These are phyloP conservation scores for Aspergillus pseudoviridinutans DNA, from an alignment of 2,329 filamentous ascomycete species.

Conservation along the genomic window DNA sequence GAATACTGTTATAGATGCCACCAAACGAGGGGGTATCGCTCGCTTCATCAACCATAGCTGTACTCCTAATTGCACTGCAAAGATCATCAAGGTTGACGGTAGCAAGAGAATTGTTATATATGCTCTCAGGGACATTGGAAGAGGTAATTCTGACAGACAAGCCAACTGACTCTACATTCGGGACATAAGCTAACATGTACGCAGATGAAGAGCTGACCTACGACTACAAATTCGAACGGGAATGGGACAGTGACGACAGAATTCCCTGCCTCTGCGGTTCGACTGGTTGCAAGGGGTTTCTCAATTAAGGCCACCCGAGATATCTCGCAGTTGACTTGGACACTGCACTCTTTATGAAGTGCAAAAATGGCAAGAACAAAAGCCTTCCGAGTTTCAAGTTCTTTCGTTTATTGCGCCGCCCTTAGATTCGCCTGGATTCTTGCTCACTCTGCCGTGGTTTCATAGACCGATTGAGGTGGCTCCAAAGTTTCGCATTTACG, in stretches of 20 bases:
- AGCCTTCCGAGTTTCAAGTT: neutral
- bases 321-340: neutral
- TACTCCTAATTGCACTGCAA: slow-evolving; percentile 96
- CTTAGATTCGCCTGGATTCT: neutral
- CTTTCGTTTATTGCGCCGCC: neutral
- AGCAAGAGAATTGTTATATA: slow-evolving; percentile 99
- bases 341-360: neutral
- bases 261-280: slow-evolving; percentile 97
- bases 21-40: slow-evolving; percentile 96
- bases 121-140: slow-evolving; percentile 86
- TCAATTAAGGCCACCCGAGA: slow-evolving; percentile 63
- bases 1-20: slow-evolving; percentile 94
- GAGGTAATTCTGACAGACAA: slow-evolving; percentile 64
- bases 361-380: neutral
- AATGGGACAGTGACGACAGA: slow-evolving; percentile 88
- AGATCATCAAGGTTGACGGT: slow-evolving; percentile 98
- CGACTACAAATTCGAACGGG: slow-evolving; percentile 99
- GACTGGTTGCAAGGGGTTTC: slow-evolving; percentile 94
- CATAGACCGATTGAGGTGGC: neutral
- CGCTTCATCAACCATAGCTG: slow-evolving; percentile 98
- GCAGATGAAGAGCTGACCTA: slow-evolving; percentile 98
- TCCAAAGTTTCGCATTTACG: slow-evolving; percentile 4
- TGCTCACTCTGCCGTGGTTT: neutral
- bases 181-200: slow-evolving; percentile 8
- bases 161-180: neutral